phyloP scores from a whole-genome alignment of 768 basidiomycete species.

The Punctularia strigosozonata region DNA sequence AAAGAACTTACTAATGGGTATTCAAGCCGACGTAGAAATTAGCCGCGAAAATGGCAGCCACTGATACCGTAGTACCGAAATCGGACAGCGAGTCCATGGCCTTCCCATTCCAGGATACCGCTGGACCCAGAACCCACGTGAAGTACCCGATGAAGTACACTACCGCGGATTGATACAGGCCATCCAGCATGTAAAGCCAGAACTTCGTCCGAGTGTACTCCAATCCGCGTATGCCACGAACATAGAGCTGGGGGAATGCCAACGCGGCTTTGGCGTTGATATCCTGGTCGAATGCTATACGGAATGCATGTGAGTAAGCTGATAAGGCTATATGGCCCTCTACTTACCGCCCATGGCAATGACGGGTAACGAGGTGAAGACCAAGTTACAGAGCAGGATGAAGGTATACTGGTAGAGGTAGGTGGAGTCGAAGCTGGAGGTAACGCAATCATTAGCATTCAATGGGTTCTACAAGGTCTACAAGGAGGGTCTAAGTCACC shows the following conservation, averaged over 20 bases:
- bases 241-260: constrained; percentile 92
- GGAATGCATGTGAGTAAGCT: constrained; percentile 5
- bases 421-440: constrained; percentile 79
- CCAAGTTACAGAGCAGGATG: constrained; percentile 80
- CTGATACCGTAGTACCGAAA: constrained; percentile 86
- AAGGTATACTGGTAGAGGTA: constrained; percentile 95
- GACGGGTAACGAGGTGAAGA: constrained; percentile 92
- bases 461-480: neutral
- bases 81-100: constrained; percentile 73
- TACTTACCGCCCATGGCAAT: constrained; percentile 74
- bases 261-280: constrained; percentile 81
- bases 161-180: constrained; percentile 83
- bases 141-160: constrained; percentile 82
- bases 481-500: constrained; percentile 28
- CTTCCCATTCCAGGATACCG: constrained; percentile 67
- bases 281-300: constrained; percentile 86
- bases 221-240: constrained; percentile 85
- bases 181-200: constrained; percentile 92
- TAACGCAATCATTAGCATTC: constrained; percentile 9
- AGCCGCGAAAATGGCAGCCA: constrained; percentile 78
- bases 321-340: neutral
- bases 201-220: constrained; percentile 90
- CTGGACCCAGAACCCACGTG: constrained; percentile 52
- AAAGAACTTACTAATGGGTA: constrained; percentile 67
- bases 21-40: constrained; percentile 87